Base-by-base conservation (phyloP, 345 rosid genomes). In the Iberis pinnata region DNA sequence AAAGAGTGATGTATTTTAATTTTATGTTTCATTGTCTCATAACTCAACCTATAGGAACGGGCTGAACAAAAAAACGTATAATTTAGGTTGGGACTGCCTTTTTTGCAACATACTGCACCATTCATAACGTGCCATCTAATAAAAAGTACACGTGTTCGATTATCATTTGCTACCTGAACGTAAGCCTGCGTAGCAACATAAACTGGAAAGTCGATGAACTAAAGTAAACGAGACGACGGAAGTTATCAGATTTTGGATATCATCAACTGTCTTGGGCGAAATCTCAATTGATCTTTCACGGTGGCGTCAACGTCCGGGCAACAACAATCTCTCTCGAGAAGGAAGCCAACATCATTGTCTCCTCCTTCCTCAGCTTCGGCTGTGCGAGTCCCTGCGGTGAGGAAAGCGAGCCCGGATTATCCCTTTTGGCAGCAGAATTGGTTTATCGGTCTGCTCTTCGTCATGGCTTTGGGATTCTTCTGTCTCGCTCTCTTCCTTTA, bases 231-330 rank as follows among this genome's bases (percentile, higher is more conserved):
- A 14, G 19, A 9, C 40, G 15, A 37, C 9, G 45, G 41, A 18
- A 54, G 45, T 19, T 2, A 38, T 8, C 6, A 14, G 40, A 24
- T 27, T 43, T 7, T 15, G 42, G 49, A 9, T 6, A 41, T 9
- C 10, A 22, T 17, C 38, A 27, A 18, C 7, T 25, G 41, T 44
- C 63, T 63, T 61, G 57, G 58, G 68, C 52, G 56, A 51, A 65
- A 70, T 60, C 65, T 59, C 55, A 49, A 12, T 37, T 14, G 53
- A 20, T 56, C 32, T 15, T 56, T 71, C 77, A 86, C 81, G 79
- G 95, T 89, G 97, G 97, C 97, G 80, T 62, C 97, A 70, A 54
- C 97, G 43, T 61, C 95, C n/a, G 95, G 76, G 45, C 61, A 75
- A 49, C 73, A 72, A 15, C 68, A 73, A 63, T 25, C 71, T 56